These are phyloP conservation scores for Aspergillus thermomutatus DNA, from an alignment of 2,329 filamentous ascomycete species.

Conservation along the genomic window DNA sequence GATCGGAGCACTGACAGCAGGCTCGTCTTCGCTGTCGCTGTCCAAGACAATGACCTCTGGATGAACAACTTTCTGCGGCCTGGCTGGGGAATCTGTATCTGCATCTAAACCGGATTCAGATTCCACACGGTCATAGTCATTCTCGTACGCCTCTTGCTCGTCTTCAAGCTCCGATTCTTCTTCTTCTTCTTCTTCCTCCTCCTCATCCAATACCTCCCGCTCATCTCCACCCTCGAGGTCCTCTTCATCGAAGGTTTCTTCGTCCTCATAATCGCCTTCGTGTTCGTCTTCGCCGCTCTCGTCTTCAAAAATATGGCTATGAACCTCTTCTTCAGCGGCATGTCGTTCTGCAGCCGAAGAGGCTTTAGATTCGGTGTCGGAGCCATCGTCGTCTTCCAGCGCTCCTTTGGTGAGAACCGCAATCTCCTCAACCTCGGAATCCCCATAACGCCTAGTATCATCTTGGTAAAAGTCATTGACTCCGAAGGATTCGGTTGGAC, in stretches of 20 bases:
- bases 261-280: constrained; percentile 6
- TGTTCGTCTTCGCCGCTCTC: constrained; percentile 10
- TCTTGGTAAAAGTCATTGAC: not conserved
- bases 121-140: constrained; percentile 12
- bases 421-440: constrained; percentile 5
- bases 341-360: not conserved
- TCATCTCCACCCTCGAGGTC: not conserved
- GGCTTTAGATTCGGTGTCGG: constrained; percentile 1
- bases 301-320: constrained; percentile 1
- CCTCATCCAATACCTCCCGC: not conserved
- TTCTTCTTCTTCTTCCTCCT: constrained; percentile 3
- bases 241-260: not conserved
- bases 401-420: constrained; percentile 14
- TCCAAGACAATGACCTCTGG: constrained; percentile 42
- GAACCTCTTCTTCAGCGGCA: not conserved
- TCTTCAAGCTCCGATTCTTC: not conserved
- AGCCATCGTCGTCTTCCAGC: constrained; percentile 34
- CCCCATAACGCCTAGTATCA: not conserved
- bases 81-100: not conserved
- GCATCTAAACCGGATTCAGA: constrained; percentile 17
- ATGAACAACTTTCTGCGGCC: constrained; percentile 12
- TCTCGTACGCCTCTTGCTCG: not conserved
- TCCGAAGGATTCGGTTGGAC: not conserved
- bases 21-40: constrained; percentile 42
- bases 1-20: not conserved